Evolutionary conservation across 352 stramenopile species (phyloP).

Genomic region (Pythium utonaiense): DNA sequence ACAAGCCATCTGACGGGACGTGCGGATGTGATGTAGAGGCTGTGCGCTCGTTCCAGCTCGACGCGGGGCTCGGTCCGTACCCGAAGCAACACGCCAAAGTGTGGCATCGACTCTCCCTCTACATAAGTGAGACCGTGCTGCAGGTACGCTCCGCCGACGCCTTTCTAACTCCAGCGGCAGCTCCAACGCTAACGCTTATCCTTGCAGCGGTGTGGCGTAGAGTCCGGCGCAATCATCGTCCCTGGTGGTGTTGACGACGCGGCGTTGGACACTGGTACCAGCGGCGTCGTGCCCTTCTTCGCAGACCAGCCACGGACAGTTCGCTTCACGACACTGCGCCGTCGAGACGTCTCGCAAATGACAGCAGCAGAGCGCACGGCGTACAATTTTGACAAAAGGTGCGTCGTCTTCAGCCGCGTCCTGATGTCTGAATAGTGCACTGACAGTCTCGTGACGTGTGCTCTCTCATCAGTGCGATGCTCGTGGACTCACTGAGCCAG

Average conservation of each 20-base stretch:
- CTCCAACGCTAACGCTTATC: too few relatives aligned
- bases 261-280: conserved; percentile 15
- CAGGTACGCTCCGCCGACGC: conserved; percentile 28
- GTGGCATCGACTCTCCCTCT: conserved; percentile 68
- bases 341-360: conserved; percentile 32
- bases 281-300: conserved; percentile 61
- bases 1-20: too few relatives aligned
- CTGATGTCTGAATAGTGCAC: too few relatives aligned
- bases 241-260: conserved; percentile 61
- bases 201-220: conserved; percentile 65
- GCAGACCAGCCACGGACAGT: conserved; percentile 69
- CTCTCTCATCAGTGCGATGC: conserved; percentile 29
- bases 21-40: conserved; percentile 28
- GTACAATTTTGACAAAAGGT: conserved; percentile 83
- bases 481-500: conserved; percentile 35
- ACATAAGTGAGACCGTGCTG: conserved; percentile 59
- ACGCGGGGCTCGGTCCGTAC: conserved; percentile 74
- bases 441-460: too few relatives aligned
- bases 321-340: conserved; percentile 60
- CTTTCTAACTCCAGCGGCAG: too few relatives aligned
- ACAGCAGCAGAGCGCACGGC: conserved; percentile 48
- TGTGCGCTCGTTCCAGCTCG: conserved; percentile 74
- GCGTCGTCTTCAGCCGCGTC: background rate
- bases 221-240: conserved; percentile 59
- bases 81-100: conserved; percentile 70